Base-by-base conservation (phyloP, 2,329 filamentous ascomycete genomes). In the Epichloe elymi region DNA sequence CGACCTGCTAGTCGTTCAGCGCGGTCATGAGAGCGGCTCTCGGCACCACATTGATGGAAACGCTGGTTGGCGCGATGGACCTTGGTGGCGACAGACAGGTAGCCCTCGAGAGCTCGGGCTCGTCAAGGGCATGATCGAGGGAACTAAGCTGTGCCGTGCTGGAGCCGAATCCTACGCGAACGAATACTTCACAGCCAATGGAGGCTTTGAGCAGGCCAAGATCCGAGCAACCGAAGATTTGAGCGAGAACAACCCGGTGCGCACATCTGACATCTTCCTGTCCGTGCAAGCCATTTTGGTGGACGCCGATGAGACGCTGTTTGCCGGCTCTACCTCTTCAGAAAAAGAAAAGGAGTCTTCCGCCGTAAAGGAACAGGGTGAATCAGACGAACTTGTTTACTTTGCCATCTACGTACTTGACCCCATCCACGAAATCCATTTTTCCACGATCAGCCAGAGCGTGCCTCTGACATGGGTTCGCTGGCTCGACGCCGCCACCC, bases 261-360 rank as follows among this genome's bases (percentile, higher is more conserved):
- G 93, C 52, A 95, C 85, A 62, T 94, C 87, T 53, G 88, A 98
- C 65, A 86, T 98, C 56, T 98, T 98, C 76, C 75, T 98, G 35
- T 82, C 90, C n/a, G 83, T 98, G 36, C 93, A 98, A 70, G 88
- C 93, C 10, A 80, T 97, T 60, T 76, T 73, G 48, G 78, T 85
- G 56, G 75, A 80, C 8, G 71, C 71, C 1, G 80, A 85, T 54
- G 71, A 75, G 51, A 77, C 80, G 1, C 72, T 95, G 1, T 95
- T 95, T 64, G 71, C 81, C 57, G 68, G 79, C 62, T 67, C 75
- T 58, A 59, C 77, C 4, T 69, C 72, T 0, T 67, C 66, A 52
- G 72, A 78, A 51, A 76, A 78, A 56, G 76, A 80, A 54, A 76
- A 78, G 63, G 72, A 76, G 55, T 68, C 74, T 5, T 72, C 73